Base-by-base conservation (phyloP, 163 green algal genomes). In the Trebouxiophyceae sp. region DNA sequence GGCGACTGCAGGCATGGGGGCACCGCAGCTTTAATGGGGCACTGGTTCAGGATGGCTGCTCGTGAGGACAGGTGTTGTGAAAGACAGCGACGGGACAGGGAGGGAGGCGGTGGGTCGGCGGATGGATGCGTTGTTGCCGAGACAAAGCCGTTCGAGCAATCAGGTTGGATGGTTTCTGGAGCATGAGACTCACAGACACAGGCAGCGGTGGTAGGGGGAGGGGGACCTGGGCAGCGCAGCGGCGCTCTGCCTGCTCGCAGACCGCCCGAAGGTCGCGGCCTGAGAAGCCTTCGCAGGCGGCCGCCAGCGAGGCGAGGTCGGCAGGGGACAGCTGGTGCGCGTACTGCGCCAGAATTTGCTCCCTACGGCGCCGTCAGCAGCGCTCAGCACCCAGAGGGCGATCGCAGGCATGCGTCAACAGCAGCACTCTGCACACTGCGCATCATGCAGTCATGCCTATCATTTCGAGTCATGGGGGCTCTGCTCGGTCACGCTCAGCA, bases 151-250 rank as follows among this genome's bases (percentile, higher is more conserved):
- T n/a, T n/a, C n/a, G n/a, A n/a, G n/a, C n/a, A n/a, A n/a, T n/a
- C n/a, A n/a, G n/a, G n/a, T n/a, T n/a, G n/a, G n/a, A n/a, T n/a
- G n/a, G n/a, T n/a, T n/a, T n/a, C n/a, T n/a, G n/a, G n/a, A n/a
- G n/a, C n/a, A n/a, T n/a, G n/a, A n/a, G n/a, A n/a, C n/a, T n/a
- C n/a, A n/a, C n/a, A n/a, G n/a, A n/a, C n/a, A n/a, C n/a, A n/a
- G n/a, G n/a, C n/a, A n/a, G n/a, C 64, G 5, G 34, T 64, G n/a
- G n/a, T n/a, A n/a, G n/a, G n/a, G n/a, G n/a, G n/a, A n/a, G n/a
- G n/a, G n/a, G n/a, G n/a, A 91, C 86, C 71, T 86, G 88, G 55
- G 83, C 85, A 0, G 92, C 91, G 88, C 89, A 97, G 31, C 76
- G 68, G 16, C 91, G 76, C 83, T 97, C 91, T 5, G 91, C 84